phyloP scores from a whole-genome alignment of 179 eudicot genomes.

The Beta macrorhiza region DNA sequence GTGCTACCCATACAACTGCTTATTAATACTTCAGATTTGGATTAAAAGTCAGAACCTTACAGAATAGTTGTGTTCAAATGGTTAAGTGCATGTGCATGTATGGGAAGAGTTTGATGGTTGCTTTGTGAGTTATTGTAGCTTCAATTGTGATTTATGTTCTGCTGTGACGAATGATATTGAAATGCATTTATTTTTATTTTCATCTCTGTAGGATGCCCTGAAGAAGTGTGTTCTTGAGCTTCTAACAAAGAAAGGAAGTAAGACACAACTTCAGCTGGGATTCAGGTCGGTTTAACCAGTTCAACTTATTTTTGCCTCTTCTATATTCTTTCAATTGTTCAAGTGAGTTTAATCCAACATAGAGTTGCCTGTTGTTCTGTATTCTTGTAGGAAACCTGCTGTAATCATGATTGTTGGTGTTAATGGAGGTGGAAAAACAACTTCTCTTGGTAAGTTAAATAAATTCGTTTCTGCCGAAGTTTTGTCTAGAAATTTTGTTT shows the following conservation, averaged over 20 bases:
- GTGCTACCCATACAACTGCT: not conserved
- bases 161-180: constrained; percentile 10
- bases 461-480: not conserved
- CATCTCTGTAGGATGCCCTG: constrained; percentile 61
- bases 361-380: constrained; percentile 8
- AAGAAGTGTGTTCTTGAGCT: constrained; percentile 76
- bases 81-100: not conserved
- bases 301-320: not conserved
- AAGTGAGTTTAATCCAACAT: constrained; percentile 5
- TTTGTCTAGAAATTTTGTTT: not conserved
- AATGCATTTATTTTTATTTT: constrained; percentile 17
- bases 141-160: not conserved
- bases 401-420: constrained; percentile 95
- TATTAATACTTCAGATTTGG: not conserved
- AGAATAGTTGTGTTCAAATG: no score
- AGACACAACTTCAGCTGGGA: constrained; percentile 89
- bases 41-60: not conserved
- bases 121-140: not conserved
- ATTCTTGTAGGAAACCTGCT: constrained; percentile 78
- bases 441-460: constrained; percentile 80
- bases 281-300: constrained; percentile 56
- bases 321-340: not conserved
- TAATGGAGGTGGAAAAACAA: constrained; percentile 97
- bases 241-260: constrained; percentile 60
- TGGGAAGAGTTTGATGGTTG: not conserved